Evolutionary conservation across 345 rosid genomes (phyloP).

Genomic region (Theobroma cacao): DNA sequence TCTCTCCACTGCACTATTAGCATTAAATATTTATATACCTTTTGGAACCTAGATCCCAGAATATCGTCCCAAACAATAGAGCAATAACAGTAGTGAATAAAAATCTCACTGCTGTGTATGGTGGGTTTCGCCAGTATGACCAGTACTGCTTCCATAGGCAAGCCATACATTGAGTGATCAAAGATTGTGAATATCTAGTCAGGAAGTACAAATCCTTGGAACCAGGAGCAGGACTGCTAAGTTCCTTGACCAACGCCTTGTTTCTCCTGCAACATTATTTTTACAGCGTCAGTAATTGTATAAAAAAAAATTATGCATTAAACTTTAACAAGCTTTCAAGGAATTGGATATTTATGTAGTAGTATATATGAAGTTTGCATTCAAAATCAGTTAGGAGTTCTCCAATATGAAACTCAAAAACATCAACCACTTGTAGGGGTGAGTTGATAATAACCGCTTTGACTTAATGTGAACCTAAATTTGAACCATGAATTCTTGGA

Average conservation of each 20-base stretch:
- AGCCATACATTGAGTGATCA: slow-evolving; percentile 47
- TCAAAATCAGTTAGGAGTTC: neutral
- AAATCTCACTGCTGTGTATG: slow-evolving; percentile 52
- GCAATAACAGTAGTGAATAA: slow-evolving; percentile 54
- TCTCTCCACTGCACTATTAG: neutral
- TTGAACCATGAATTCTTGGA: neutral
- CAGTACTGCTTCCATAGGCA: slow-evolving; percentile 70
- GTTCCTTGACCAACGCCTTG: slow-evolving; percentile 49
- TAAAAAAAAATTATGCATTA: neutral
- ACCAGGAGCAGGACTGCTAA: slow-evolving; percentile 38
- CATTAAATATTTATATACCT: slow-evolving; percentile 30
- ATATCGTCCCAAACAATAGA: slow-evolving; percentile 63
- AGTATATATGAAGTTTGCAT: neutral
- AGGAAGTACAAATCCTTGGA: slow-evolving; percentile 50
- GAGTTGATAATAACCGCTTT: neutral
- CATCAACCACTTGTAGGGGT: neutral
- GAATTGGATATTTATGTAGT: neutral
- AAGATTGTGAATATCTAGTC: slow-evolving; percentile 42
- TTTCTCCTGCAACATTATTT: slow-evolving; percentile 45
- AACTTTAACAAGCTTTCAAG: neutral
- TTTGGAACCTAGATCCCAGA: slow-evolving; percentile 59
- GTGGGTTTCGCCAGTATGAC: slow-evolving; percentile 60
- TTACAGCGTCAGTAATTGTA: neutral
- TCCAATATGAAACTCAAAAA: neutral
- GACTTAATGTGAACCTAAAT: too few species aligned